Evolutionary conservation across 2,329 filamentous ascomycete species (phyloP).

Genomic region (Eurotiales sp.): DNA sequence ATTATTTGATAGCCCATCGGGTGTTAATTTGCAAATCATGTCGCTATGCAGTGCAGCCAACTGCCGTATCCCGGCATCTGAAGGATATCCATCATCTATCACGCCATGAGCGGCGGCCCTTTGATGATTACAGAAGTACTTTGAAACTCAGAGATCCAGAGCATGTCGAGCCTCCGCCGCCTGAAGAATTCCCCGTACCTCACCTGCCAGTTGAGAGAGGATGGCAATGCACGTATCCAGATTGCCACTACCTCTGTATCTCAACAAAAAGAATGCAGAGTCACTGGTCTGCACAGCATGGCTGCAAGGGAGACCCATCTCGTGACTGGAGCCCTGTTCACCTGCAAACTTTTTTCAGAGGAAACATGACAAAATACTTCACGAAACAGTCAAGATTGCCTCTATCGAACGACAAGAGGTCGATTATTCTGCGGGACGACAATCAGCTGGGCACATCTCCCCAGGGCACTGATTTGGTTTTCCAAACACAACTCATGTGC

Average conservation of each 20-base stretch:
- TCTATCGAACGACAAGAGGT: neutral
- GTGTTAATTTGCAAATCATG: constrained; percentile 23
- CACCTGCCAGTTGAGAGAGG: constrained; percentile 25
- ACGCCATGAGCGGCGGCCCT: constrained; percentile 14
- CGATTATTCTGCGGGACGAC: too few relatives aligned
- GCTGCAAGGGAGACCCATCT: constrained; percentile 11
- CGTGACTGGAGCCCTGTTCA: constrained; percentile 20
- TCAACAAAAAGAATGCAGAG: constrained; percentile 32
- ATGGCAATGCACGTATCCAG: constrained; percentile 18
- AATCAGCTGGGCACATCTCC: too few relatives aligned
- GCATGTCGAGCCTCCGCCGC: constrained; percentile 18
- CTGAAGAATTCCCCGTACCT: constrained; percentile 26
- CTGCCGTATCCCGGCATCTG: constrained; percentile 24
- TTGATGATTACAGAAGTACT: constrained; percentile 13
- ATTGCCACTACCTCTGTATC: constrained; percentile 27
- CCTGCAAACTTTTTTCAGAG: constrained; percentile 29
- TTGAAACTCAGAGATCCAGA: constrained; percentile 10
- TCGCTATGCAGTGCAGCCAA: constrained; percentile 25
- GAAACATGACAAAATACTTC: constrained; percentile 27
- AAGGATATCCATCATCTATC: constrained; percentile 28
- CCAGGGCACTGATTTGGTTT: neutral
- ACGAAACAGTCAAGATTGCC: constrained; percentile 11
- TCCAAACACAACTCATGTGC: too few relatives aligned
- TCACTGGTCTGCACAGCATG: constrained; percentile 26
- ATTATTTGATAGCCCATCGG: constrained; percentile 17